A percentile compares a stretch with the other conserved stretches of the same genome.
phyloP scores from a whole-genome alignment of 2,329 filamentous ascomycete species.

The Fusarium transvaalense region DNA sequence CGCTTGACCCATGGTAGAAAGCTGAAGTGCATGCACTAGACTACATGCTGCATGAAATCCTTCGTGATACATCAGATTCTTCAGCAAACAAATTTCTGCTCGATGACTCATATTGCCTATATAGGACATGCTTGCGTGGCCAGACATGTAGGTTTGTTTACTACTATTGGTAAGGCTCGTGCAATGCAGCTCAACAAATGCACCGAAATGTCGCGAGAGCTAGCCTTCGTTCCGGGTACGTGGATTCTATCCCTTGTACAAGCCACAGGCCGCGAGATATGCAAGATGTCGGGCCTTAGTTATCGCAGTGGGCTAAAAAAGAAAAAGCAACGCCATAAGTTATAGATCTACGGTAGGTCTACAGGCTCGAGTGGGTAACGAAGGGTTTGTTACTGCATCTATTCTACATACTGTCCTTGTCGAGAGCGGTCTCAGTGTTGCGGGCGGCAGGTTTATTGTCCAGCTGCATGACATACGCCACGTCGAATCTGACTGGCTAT shows the following conservation, averaged over 20 bases:
- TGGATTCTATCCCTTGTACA: slow-evolving; percentile 14
- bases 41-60: slow-evolving; percentile 5
- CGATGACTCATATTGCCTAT: not conserved
- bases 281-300: not conserved
- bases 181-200: not conserved
- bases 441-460: slow-evolving; percentile 21
- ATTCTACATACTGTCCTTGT: not conserved
- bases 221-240: slow-evolving; percentile 20
- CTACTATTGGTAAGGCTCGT: not conserved
- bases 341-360: not conserved
- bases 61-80: slow-evolving; percentile 25
- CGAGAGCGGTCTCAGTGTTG: slow-evolving; percentile 1
- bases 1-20: too few species aligned
- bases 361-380: not conserved
- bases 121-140: slow-evolving; percentile 12
- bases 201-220: not conserved
- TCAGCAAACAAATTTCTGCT: not conserved
- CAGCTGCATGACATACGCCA: slow-evolving; percentile 14
- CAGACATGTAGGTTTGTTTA: slow-evolving; percentile 26
- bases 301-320: slow-evolving; percentile 3
- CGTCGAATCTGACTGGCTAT: slow-evolving; percentile 1
- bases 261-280: slow-evolving; percentile 12
- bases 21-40: not conserved
- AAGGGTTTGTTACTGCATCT: not conserved
- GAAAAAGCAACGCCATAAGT: slow-evolving; percentile 3